Evolutionary conservation across 2,329 filamentous ascomycete genomes (phyloP), one percentile per base, ranked within the genome.

Genomic region (Colletotrichum tanaceti): DNA sequence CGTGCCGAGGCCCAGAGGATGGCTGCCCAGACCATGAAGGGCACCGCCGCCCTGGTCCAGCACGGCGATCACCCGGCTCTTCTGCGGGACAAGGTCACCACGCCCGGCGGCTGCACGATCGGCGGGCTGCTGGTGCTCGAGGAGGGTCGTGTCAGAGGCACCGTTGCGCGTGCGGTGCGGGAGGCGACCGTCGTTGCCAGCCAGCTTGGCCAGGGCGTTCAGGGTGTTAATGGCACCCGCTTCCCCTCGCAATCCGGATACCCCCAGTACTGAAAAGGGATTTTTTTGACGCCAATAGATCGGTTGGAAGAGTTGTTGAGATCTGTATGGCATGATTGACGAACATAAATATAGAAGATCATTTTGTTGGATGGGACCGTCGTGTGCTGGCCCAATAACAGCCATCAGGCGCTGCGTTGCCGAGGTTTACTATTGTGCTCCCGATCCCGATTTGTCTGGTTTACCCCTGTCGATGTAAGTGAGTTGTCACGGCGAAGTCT

Each of bases 11-110:
- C 92, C 0, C 89, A 90, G 76, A 82, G 87, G 70, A 94, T 95
- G 91, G 91, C 91, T 32, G 90, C 91, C 1, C 92, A 95, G 82
- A 89, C 89, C 14, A 93, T 94, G 90, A 85, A 87, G 72, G 92
- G 92, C 24, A 89, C 90, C 0, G 90, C 91, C 0, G 88, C 86
- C 0, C 75, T 94, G 73, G 88, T 94, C 13, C 82, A 92, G 63
- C 85, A 80, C 63, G 91, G 91, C 16, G 91, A 93, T 76, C 92
- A 94, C 77, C 93, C 92, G 1, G 91, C 91, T 18, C 79, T 93
- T 24, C 79, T 94, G 60, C 85, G 89, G 59, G 92, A 95, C 73
- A 92, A 92, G 80, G 90, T 93, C n/a, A 89, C 83, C 72, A 93
- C 91, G 1, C 91, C 92, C 0, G 92, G 91, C 5, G 92, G 92